Base-by-base conservation (phyloP, 345 rosid genomes). In the Citrus trifoliata region DNA sequence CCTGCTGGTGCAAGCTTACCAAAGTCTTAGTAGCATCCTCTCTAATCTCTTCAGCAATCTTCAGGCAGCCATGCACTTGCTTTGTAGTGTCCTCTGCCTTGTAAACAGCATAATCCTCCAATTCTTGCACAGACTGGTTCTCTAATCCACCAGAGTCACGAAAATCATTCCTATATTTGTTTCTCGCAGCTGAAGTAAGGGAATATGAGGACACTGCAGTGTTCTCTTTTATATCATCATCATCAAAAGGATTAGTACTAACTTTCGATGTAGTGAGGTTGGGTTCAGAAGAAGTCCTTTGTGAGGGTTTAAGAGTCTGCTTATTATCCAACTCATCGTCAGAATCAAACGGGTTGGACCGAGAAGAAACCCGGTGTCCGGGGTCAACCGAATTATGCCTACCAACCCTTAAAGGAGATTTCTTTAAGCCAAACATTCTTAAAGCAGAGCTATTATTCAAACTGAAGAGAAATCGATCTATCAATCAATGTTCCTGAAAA, bases 21-120 rank as follows among this genome's bases (percentile, higher is more conserved):
- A 97, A 80, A 73, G 99, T 97, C 56, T 85, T 87, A 1, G 95
- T 88, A 59, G 94, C 99, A 33, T 89, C 93, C 61, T 88, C 91
- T 83, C 98, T 93, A 28, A 97, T 97, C 46, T 90, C 98, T 80
- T 92, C 94, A 1, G 98, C 99, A 60, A 97, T 93, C 86, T 93
- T 97, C 58, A 97, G 72, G 88, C 97, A 93, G 78, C 88, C 85
- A 16, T 94, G 86, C 7, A 97, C 98, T 18, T 90, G 42, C 73
- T 90, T 93, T 22, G 99, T 94, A 2, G 95, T 94, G 79, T 94
- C 98, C 86, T 97, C 98, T 28, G 99, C 93, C 87, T 91, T 97
- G 85, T 97, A 91, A 30, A 85, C 90, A 62, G 95, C 93, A 86
- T 94, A 94, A 67, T 84, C 59, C 82, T 97, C 98, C 76, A 97